These are phyloP conservation scores for Fraxinus sp. DNA, from an alignment of 305 asterid genomes.

Conservation along the genomic window DNA sequence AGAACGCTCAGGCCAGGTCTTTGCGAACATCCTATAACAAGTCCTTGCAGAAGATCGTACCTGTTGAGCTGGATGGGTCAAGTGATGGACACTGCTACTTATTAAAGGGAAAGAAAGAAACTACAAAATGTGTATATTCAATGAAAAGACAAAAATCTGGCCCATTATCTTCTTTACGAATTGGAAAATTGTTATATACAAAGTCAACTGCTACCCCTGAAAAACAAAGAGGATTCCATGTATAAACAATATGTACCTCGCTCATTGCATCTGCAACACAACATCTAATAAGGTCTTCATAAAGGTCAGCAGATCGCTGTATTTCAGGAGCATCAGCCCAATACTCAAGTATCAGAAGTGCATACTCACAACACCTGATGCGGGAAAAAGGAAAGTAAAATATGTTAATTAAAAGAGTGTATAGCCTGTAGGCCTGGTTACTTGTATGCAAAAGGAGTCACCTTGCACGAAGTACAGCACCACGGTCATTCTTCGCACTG, in stretches of 20 bases:
- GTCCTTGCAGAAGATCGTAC: constrained; percentile 97
- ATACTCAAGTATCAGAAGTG: constrained; percentile 87
- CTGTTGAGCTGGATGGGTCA: constrained; percentile 42
- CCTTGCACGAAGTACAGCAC: constrained; percentile 97
- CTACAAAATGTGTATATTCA: constrained; percentile 4
- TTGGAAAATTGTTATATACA: not conserved
- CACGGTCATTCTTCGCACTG: constrained; percentile 91
- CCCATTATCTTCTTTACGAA: not conserved
- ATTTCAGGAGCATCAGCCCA: constrained; percentile 99
- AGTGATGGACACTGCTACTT: constrained; percentile 24
- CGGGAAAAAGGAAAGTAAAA: constrained; percentile 17
- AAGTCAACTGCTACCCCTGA: constrained; percentile 1
- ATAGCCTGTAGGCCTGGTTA: constrained; percentile 19
- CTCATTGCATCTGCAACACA: constrained; percentile 99
- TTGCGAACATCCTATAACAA: constrained; percentile 93
- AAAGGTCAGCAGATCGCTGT: constrained; percentile 92
- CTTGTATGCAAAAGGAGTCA: constrained; percentile 26
- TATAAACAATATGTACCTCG: constrained; percentile 58
- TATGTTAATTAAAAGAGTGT: constrained; percentile 2
- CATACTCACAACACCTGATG: constrained; percentile 92
- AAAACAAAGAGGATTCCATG: constrained; percentile 17
- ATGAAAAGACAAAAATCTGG: not conserved
- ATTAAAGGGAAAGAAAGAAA: constrained; percentile 19
- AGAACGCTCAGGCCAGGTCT: constrained; percentile 99
- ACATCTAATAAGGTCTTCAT: constrained; percentile 92